Conservation (phyloP, 805 yeast genomes). For the Saccharomyces kudriavzevii region DNA sequence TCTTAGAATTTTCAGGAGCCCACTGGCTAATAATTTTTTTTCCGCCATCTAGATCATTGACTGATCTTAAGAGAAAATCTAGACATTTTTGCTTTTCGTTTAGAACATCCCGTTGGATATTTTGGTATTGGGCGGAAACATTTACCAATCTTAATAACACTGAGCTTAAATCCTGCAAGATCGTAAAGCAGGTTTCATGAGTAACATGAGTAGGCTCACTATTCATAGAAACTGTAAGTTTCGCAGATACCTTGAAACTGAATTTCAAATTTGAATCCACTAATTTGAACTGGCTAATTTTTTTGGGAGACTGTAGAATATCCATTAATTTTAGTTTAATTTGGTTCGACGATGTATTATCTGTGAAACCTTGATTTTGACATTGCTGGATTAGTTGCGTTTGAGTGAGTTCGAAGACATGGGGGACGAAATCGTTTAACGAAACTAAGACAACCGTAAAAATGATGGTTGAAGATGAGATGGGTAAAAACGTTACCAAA, state of each 20-base stretch:
- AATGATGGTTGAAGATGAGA: neutral
- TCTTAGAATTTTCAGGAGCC: neutral
- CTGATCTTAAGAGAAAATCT: neutral
- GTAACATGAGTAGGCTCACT: neutral
- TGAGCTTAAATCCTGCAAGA: neutral
- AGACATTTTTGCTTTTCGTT: neutral
- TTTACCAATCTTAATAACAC: neutral
- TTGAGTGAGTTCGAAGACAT: neutral
- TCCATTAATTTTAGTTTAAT: neutral
- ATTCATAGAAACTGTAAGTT: neutral
- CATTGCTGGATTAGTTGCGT: neutral
- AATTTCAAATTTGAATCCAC: neutral
- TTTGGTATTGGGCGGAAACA: neutral
- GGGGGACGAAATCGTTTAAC: neutral
- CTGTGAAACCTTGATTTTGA: neutral
- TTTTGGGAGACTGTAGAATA: neutral
- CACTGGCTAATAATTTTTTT: neutral
- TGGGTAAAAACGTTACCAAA: neutral
- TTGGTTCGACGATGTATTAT: neutral
- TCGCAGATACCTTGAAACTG: neutral
- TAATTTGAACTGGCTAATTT: neutral
- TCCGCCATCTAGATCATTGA: neutral
- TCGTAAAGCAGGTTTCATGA: neutral
- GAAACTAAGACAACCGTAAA: neutral
- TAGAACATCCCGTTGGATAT: neutral